Evolutionary conservation across 306 rosid genomes (phyloP), one percentile per base, ranked within the genome.

Genomic region (Potentilla sterilis): DNA sequence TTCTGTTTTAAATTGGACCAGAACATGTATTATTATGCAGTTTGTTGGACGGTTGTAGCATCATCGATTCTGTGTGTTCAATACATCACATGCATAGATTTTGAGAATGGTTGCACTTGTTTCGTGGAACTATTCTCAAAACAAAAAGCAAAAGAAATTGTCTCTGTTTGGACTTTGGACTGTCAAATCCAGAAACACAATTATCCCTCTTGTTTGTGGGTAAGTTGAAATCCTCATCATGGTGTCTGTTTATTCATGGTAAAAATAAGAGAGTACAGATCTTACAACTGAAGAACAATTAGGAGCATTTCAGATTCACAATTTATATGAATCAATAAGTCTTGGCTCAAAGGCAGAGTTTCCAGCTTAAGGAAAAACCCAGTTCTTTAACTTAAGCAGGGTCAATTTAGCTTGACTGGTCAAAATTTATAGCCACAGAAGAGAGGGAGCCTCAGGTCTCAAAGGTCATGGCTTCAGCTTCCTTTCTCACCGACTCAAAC

Each of bases 381-480:
- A 12, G 0, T 1, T 16, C 19, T 49, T 37, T 16, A n/a, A 3
- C 35, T 52, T 6, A 15, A 22, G 13, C 14, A 37, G 2, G 73
- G 58, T 52, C 24, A 49, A 51, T 12, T 9, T 12, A 49, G 21
- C 38, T 42, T 77, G 57, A 43, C 38, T 37, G 57, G 48, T 64
- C 21, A 47, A 32, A 62, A 65, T 38, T 69, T 47, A 58, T 47
- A 16, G 72, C 76, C n/a, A 48, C 22, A 51, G 40, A 54, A 2
- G 10, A 63, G 14, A 18, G 71, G 10, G 52, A 18, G 78, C 22
- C 64, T 90, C 82, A 88, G 81, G 92, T 28, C 82, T 85, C 92
- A 48, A 88, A 82, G 76, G 83, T 85, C 96, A 89, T 85, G 85
- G 74, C 87, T 87, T 88, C 96, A 67, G 93, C 92, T 79, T 92